A percentile compares a stretch with the other conserved stretches of the same genome.
Conservation (phyloP, 768 basidiomycete species). For the Rhodotorula taiwanensis region DNA sequence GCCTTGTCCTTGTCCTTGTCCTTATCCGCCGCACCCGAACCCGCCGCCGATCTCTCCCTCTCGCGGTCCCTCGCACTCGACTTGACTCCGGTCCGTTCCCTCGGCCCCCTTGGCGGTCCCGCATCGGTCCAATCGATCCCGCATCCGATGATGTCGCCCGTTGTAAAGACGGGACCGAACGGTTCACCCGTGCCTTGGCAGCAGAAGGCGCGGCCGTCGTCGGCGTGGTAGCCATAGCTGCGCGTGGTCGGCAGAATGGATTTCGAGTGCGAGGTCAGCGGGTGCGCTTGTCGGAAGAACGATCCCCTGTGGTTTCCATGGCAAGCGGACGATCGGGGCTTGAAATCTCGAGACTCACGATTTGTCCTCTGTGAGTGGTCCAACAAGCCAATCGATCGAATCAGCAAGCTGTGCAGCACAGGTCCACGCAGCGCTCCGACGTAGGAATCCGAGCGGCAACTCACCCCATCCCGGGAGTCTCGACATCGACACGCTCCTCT, state of each 20-base stretch:
- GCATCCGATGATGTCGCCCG: constrained; percentile 81
- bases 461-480: constrained; percentile 61
- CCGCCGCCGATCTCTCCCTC: neutral
- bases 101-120: constrained; percentile 2
- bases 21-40: neutral
- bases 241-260: constrained; percentile 44
- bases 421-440: too few species aligned
- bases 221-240: constrained; percentile 82
- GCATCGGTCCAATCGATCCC: constrained; percentile 72
- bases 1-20: neutral
- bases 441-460: neutral
- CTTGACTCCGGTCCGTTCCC: constrained; percentile 7
- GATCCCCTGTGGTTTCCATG: too few species aligned
- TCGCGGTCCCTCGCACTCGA: too few species aligned
- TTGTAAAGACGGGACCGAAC: constrained; percentile 73
- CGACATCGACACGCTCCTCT: constrained; percentile 58
- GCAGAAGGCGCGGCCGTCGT: constrained; percentile 72
- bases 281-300: constrained; percentile 45
- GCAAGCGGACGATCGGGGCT: neutral
- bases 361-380: constrained; percentile 2
- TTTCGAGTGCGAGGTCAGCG: constrained; percentile 58
- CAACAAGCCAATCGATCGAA: neutral
- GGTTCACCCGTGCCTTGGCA: constrained; percentile 59
- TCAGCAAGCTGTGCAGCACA: too few species aligned
- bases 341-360: neutral